Evolutionary conservation across 2,329 filamentous ascomycete species (phyloP).

Genomic region (Cladosporium cucumerinum): DNA sequence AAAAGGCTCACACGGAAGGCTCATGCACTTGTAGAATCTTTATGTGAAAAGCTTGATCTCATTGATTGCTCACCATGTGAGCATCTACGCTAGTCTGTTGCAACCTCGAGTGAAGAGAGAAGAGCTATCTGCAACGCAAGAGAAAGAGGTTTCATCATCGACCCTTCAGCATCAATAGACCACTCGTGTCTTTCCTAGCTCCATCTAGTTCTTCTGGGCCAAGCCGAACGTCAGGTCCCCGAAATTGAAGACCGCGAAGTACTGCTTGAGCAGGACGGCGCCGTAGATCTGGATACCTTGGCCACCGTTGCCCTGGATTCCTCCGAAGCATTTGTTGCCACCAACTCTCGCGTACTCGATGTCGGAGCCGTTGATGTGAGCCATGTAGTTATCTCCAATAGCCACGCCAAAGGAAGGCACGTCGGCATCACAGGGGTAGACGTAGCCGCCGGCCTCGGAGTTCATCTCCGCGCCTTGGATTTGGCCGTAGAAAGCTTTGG

Average conservation of each 20-base stretch:
- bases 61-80: background rate
- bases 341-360: conserved; percentile 54
- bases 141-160: background rate
- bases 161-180: background rate
- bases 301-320: conserved; percentile 58
- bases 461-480: conserved; percentile 39
- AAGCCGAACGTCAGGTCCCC: conserved; percentile 53
- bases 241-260: conserved; percentile 59
- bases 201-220: conserved; percentile 38
- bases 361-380: conserved; percentile 34
- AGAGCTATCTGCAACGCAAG: background rate
- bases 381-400: conserved; percentile 49
- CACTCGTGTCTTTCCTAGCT: background rate
- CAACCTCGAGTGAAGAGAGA: background rate
- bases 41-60: background rate
- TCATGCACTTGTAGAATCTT: background rate
- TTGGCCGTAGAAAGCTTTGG: conserved; percentile 41
- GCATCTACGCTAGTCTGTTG: background rate
- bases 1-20: background rate
- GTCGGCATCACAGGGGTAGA: conserved; percentile 42
- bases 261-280: conserved; percentile 59
- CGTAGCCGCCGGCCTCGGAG: conserved; percentile 40
- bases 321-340: conserved; percentile 62
- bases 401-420: conserved; percentile 51
- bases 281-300: conserved; percentile 59